Conservation (phyloP, 2,329 filamentous ascomycete genomes). For the Ceratocystiopsis brevicomis region DNA sequence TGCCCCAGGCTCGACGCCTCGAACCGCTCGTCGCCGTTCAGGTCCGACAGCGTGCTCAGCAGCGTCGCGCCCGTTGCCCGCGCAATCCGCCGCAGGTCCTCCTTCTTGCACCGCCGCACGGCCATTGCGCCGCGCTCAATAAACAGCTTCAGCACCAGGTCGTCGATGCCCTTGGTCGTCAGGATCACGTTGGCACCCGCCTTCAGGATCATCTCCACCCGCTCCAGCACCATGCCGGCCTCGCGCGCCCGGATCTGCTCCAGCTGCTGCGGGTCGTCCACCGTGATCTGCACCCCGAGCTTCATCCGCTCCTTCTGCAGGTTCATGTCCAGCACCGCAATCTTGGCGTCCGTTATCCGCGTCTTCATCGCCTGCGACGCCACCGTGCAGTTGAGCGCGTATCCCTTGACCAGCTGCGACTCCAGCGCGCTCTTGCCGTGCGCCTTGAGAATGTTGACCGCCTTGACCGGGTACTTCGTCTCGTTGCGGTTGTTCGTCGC, state of each 20-base stretch:
- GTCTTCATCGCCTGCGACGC: conserved; percentile 97
- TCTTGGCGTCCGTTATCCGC: conserved; percentile 80
- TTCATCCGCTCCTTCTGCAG: conserved; percentile 99
- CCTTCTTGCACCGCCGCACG: conserved; percentile 93
- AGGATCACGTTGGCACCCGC: conserved; percentile 89
- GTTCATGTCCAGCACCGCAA: conserved; percentile 94
- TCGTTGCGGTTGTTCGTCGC: conserved; percentile 79
- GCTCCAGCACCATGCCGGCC: conserved; percentile 78
- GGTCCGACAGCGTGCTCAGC: conserved; percentile 79
- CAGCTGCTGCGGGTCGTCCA: conserved; percentile 90
- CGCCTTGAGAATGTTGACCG: conserved; percentile 95
- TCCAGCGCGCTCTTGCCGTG: conserved; percentile 85
- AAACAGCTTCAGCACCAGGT: conserved; percentile 85
- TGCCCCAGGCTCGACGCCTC: conserved; percentile 75
- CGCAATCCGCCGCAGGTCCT: conserved; percentile 87
- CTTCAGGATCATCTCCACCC: conserved; percentile 94
- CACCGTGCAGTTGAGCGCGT: conserved; percentile 95
- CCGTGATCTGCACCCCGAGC: conserved; percentile 91
- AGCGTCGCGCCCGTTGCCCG: conserved; percentile 89
- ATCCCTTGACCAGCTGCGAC: conserved; percentile 82
- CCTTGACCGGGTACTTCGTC: conserved; percentile 94
- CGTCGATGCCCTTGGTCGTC: conserved; percentile 97
- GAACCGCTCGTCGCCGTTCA: conserved; percentile 95
- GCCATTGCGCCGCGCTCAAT: conserved; percentile 91
- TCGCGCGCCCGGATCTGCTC: conserved; percentile 93